A percentile compares a stretch with the other conserved stretches of the same genome.
These are phyloP conservation scores for Cladosporium sp. DNA, from an alignment of 2,329 filamentous ascomycete species.

Conservation along the genomic window DNA sequence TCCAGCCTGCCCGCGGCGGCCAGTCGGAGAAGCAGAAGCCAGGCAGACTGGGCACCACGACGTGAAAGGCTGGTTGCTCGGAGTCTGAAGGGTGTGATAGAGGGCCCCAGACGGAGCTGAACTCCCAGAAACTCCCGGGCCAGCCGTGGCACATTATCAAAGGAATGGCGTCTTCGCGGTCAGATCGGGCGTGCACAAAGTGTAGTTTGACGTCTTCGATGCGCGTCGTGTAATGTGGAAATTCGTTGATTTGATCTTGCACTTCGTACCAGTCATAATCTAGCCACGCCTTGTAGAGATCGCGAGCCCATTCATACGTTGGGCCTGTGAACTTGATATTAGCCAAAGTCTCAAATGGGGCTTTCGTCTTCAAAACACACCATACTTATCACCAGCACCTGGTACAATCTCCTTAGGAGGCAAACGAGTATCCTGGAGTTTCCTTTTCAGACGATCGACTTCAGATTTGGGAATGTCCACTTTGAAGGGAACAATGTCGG, in stretches of 20 bases:
- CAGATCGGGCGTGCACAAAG: slow-evolving; percentile 36
- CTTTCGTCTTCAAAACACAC: slow-evolving; percentile 17
- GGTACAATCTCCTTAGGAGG: slow-evolving; percentile 33
- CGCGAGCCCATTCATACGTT: slow-evolving; percentile 29
- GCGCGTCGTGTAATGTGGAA: slow-evolving; percentile 33
- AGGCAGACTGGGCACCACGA: slow-evolving; percentile 55
- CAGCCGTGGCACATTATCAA: slow-evolving; percentile 42
- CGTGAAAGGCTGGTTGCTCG: slow-evolving; percentile 44
- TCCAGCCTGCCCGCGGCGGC: slow-evolving; percentile 32
- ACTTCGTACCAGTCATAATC: slow-evolving; percentile 32
- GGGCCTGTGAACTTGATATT: neutral
- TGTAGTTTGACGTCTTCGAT: slow-evolving; percentile 35
- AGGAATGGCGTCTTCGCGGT: slow-evolving; percentile 35
- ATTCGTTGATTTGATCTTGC: slow-evolving; percentile 30
- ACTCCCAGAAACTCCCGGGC: slow-evolving; percentile 44
- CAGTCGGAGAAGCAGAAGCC: slow-evolving; percentile 47
- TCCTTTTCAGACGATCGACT: slow-evolving; percentile 33
- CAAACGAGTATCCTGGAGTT: slow-evolving; percentile 32
- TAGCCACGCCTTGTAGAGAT: slow-evolving; percentile 32
- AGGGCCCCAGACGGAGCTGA: slow-evolving; percentile 35
- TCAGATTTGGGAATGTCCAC: slow-evolving; percentile 32
- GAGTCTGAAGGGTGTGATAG: slow-evolving; percentile 29
- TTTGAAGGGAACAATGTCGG: slow-evolving; percentile 30
- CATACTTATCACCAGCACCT: slow-evolving; percentile 33
- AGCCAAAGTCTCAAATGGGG: too few species aligned